Conservation (phyloP, 306 rosid genomes). For the Prunus kanzakura region DNA sequence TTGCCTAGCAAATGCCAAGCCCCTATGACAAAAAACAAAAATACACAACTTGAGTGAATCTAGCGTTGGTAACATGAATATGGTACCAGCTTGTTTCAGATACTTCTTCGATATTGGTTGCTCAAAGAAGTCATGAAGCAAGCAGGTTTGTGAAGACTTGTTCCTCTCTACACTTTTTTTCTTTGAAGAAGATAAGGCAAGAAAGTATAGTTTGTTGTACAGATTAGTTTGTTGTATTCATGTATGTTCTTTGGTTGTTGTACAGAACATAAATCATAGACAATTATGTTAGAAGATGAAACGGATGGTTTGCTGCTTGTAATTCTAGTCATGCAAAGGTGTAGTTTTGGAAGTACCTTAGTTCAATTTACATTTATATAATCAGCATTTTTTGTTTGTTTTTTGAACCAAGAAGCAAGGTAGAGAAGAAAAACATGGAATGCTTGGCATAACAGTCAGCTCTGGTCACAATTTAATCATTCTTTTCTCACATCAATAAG, state of each 20-base stretch:
- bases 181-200: slow-evolving; percentile 15
- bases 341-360: not conserved
- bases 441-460: not conserved
- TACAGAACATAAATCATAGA: slow-evolving; percentile 45
- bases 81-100: not conserved
- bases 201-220: slow-evolving; percentile 8
- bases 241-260: slow-evolving; percentile 19
- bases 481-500: not conserved
- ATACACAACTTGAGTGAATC: slow-evolving; percentile 1
- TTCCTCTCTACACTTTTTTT: not conserved
- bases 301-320: not conserved
- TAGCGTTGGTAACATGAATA: not conserved
- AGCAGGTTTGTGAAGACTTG: slow-evolving; percentile 15
- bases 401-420: not conserved
- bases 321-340: not conserved
- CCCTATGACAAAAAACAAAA: slow-evolving; percentile 17
- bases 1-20: slow-evolving; percentile 35
- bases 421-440: not conserved
- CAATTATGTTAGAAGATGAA: not conserved
- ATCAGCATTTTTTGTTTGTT: not conserved
- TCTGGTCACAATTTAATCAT: not conserved
- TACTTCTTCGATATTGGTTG: slow-evolving; percentile 2
- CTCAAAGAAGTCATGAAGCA: slow-evolving; percentile 20
- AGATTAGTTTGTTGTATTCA: slow-evolving; percentile 1
- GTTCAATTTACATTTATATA: not conserved